Base-by-base conservation (phyloP, 2,329 filamentous ascomycete species). In the Aspergillus caelatus region DNA sequence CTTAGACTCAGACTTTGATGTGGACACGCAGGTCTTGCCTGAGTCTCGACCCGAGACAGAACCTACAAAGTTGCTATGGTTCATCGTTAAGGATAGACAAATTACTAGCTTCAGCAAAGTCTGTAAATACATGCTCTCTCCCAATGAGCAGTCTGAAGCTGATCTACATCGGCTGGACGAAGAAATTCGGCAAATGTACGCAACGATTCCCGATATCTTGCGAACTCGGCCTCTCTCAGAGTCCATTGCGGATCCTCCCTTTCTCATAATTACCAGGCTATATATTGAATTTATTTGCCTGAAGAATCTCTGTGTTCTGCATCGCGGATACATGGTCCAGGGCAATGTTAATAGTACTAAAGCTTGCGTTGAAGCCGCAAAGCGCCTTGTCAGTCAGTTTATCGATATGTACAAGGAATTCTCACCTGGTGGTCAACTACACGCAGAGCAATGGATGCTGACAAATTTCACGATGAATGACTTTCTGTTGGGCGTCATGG, bases 1-100 rank as follows among this genome's bases (percentile, higher is more conserved):
- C 21, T 32, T 52, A n/a, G 48, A 52, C 28, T 52, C 48, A n/a
- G 48, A 52, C 28, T 52, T 52, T n/a, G 48, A 52, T 32, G 48
- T 52, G 7, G 23, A 28, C 28, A 52, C 48, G 19, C 23, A 28
- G 48, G 48, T 52, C 23, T 32, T 52, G 26, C 48, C 48, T 11
- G 48, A 52, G 14, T 52, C 48, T 28, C 23, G 48, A 52, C 48
- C 48, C 16, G 23, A 32, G 48, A 52, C 11, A 32, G 48, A 52
- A 3, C 19, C 48, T 32, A 52, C 48, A 32, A 52, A 32, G 11
- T 26, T 52, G 16, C 19, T 28, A 8, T 52, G 48, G 48, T 52
- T 52, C 26, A 30, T 52, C 19, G 48, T 52, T n/a, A 52, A 52
- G 26, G 48, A 52, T 11, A 28, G 23, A 32, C 48, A 52, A 32